Evolutionary conservation across 2,329 filamentous ascomycete genomes (phyloP).

Genomic region (Hypoxylon sp.): DNA sequence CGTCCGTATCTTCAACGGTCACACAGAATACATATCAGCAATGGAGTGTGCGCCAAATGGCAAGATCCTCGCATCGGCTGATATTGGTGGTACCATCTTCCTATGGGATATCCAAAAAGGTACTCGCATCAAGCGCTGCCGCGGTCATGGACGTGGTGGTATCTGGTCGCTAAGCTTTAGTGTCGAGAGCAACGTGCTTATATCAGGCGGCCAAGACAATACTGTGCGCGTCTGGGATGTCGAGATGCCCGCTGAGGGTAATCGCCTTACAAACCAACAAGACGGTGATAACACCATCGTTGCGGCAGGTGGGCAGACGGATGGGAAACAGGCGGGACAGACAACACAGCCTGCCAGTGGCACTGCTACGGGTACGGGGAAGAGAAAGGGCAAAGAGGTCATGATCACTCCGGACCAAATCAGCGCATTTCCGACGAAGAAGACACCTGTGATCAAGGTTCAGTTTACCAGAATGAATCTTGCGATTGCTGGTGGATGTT

Average conservation of each 20-base stretch:
- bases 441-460: conserved; percentile 93
- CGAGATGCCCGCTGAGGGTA: conserved; percentile 76
- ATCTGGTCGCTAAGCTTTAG: conserved; percentile 96
- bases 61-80: conserved; percentile 90
- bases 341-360: conserved; percentile 53
- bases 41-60: conserved; percentile 90
- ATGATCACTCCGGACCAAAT: conserved; percentile 95
- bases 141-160: conserved; percentile 92
- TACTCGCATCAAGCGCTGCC: conserved; percentile 88
- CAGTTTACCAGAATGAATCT: conserved; percentile 96
- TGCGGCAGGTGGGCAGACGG: conserved; percentile 58
- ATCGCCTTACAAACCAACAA: conserved; percentile 55
- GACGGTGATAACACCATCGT: conserved; percentile 60
- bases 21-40: conserved; percentile 87
- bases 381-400: conserved; percentile 91
- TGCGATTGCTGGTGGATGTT: conserved; percentile 85
- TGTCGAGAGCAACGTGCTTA: conserved; percentile 90
- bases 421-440: conserved; percentile 94
- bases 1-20: conserved; percentile 92
- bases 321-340: conserved; percentile 57
- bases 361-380: conserved; percentile 56
- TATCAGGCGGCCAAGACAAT: conserved; percentile 91
- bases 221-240: conserved; percentile 97
- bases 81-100: conserved; percentile 89
- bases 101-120: conserved; percentile 96